Base-by-base conservation (phyloP, 805 yeast genomes). In the Saccharomycopsis amapae region DNA sequence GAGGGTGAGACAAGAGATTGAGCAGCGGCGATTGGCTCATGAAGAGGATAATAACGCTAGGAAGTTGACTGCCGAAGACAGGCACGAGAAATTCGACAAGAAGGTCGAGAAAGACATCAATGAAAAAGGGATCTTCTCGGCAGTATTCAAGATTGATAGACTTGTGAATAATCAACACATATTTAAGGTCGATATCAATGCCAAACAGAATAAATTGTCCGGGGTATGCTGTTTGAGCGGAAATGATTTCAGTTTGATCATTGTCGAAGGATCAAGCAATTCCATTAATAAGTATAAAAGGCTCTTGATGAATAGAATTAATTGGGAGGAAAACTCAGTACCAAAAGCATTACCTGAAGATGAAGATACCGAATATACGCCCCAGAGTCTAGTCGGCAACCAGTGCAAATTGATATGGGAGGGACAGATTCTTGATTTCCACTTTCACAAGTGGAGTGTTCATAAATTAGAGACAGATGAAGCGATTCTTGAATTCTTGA, bases 181-280 rank as follows among this genome's bases (percentile, higher is more conserved):
- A 38, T 88, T 68, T 62, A 85, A 88, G 57, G 72, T 89, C 5
- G 89, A 86, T 56, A 75, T 74, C 50, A 87, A 87, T 60, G 95
- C 96, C 1, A 78, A 78, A 52, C 90, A 90, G 58, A 59, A 78
- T 40, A 73, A 67, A 1, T 62, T 89, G 22, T 68, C 67, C 2
- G 99, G 98, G 0, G 67, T 77, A 22, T 71, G 80, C 47, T 56
- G 81, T 2, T 59, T 68, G 2, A 60, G 73, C 19, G 64, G 69
- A 1, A 61, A 55, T 13, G 41, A 58, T 5, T 72, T 76, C 50
- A 75, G 75, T 33, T 56, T 89, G 34, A 71, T 90, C 0, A 67
- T 90, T 2, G 81, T 78, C 1, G 90, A 85, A 55, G 97, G 97
- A 0, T 80, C 83, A 0, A 73, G 66, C 26, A 78, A 78, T 50